Evolutionary conservation across 768 basidiomycete species (phyloP), one percentile per base, ranked within the genome.

Genomic region (Lentinula lateritia): DNA sequence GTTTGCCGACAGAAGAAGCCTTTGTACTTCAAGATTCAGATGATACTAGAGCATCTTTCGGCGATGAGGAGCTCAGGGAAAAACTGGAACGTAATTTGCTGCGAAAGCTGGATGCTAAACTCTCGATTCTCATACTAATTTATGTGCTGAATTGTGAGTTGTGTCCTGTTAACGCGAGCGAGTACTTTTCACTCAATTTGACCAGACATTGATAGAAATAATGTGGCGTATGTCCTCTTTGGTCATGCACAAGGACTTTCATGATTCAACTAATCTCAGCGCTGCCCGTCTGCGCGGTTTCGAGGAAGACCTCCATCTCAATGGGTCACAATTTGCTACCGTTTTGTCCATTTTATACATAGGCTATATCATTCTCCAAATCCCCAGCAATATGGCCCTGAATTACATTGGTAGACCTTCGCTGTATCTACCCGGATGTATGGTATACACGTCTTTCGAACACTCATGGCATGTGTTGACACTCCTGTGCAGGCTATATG

Each of bases 321-420:
- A 80, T 63, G 86, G 81, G 32, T 78, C 83, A 58, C 78, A 91
- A 65, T 92, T 90, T 68, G 80, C 84, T 10, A 85, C 88, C 0
- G 72, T 91, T 15, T 71, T 92, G 45, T 86, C 86, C 45, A 82
- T 88, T 52, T 76, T 91, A 36, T 92, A 89, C 66, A 78, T 90
- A 36, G 82, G 89, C 10, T 91, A 91, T 68, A 88, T 88, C 61
- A 71, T 89, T 42, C 90, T 90, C 89, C 90, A 92, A 69, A 80
- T 92, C 58, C 89, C 89, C 45, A 92, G 89, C 16, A 92, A 92
- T 64, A 89, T 92, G 83, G 83, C 90, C 64, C 70, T 92, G 46
- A 85, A 89, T 68, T 76, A 81, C 66, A 81, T 88, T 16, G 89
- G 86, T 46, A 75, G 79, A 67, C 90, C 89, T 1, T 90, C 88